These are phyloP conservation scores for Kurtzmaniella natalensis DNA, from an alignment of 1,139 yeast species.

Conservation along the genomic window DNA sequence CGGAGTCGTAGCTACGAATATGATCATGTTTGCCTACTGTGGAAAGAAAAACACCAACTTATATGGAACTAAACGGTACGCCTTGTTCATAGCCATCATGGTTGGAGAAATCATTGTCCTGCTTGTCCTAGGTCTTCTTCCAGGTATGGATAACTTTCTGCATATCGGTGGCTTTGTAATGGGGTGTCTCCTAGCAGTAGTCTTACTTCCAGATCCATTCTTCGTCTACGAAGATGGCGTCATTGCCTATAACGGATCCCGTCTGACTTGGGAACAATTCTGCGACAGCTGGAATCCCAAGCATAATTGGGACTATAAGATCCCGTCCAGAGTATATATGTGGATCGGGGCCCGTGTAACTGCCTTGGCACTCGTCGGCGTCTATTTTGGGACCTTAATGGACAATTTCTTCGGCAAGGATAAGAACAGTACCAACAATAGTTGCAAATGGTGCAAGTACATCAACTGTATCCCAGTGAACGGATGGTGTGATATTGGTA, in stretches of 20 bases:
- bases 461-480: constrained; percentile 68
- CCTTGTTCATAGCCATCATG: constrained; percentile 43
- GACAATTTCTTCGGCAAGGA: constrained; percentile 46
- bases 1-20: constrained; percentile 63
- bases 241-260: constrained; percentile 32
- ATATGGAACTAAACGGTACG: constrained; percentile 40
- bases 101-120: constrained; percentile 56
- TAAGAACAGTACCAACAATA: constrained; percentile 23
- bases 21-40: constrained; percentile 54
- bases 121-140: constrained; percentile 62
- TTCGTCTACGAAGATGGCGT: constrained; percentile 42
- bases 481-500: constrained; percentile 68
- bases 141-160: constrained; percentile 73
- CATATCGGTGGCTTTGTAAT: constrained; percentile 74
- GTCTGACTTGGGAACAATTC: constrained; percentile 39
- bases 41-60: constrained; percentile 45
- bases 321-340: constrained; percentile 28
- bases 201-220: constrained; percentile 57
- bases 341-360: constrained; percentile 52
- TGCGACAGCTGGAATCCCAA: constrained; percentile 41
- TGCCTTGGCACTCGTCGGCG: constrained; percentile 43
- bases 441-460: constrained; percentile 70
- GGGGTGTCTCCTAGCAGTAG: constrained; percentile 52
- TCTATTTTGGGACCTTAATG: constrained; percentile 48
- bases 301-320: constrained; percentile 31